These are phyloP conservation scores for Nosema muscidifuracis DNA, from an alignment of 371 early-diverging fungal genomes.

Conservation along the genomic window DNA sequence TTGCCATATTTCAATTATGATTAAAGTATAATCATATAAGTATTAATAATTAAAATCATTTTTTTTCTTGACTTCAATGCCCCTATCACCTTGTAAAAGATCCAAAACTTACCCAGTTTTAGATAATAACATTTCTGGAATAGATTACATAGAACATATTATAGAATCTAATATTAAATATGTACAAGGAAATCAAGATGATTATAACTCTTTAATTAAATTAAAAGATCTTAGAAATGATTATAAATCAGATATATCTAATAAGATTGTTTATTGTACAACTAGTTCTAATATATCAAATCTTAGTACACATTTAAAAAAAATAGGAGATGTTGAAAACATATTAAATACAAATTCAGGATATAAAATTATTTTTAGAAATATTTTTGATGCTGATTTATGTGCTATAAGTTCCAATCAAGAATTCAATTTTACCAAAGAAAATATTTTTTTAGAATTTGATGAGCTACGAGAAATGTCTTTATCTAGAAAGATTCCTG, in stretches of 20 bases:
- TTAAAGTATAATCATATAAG: neutral
- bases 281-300: neutral
- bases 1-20: conserved; percentile 1
- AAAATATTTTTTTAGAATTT: neutral
- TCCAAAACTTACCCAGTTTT: no score
- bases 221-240: no score
- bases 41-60: no score
- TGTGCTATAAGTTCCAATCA: neutral
- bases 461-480: neutral
- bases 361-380: neutral
- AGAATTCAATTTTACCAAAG: neutral
- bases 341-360: neutral
- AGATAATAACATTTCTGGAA: no score
- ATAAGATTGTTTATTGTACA: neutral
- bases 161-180: conserved; percentile 20
- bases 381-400: neutral
- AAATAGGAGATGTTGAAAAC: neutral
- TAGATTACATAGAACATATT: conserved; percentile 29
- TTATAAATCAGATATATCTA: neutral
- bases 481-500: neutral
- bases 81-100: no score
- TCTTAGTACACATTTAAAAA: neutral
- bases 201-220: neutral
- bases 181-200: neutral
- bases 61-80: no score